A percentile compares a stretch with the other conserved stretches of the same genome.
Conservation (phyloP, 139 green algal species). For the Chlamydomonas sp. region DNA sequence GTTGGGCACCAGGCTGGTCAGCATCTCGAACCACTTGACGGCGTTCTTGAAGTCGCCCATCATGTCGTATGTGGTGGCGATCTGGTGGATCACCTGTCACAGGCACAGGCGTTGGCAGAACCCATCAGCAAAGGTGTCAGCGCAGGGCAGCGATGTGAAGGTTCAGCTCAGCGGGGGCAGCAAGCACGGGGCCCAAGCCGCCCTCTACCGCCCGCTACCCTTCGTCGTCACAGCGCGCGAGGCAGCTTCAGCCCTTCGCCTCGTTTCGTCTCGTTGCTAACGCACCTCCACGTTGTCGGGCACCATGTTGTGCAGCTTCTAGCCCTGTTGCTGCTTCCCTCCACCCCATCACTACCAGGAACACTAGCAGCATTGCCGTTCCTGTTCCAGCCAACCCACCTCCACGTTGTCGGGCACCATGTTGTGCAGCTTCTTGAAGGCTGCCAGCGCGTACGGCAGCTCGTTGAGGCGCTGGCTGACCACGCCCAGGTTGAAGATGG, state of each 20-base stretch:
- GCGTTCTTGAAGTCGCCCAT: conserved; percentile 63
- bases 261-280: too few species aligned
- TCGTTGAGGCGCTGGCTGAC: conserved; percentile 64
- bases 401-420: conserved; percentile 80
- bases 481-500: conserved; percentile 80
- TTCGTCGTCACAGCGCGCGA: too few species aligned
- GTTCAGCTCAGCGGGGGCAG: too few species aligned
- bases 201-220: too few species aligned
- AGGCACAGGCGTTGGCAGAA: background rate
- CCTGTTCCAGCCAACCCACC: conserved; percentile 19
- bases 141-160: too few species aligned
- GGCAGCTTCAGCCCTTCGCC: too few species aligned
- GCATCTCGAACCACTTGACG: conserved; percentile 85
- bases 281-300: conserved; percentile 77
- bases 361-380: too few species aligned
- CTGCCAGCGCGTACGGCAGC: conserved; percentile 57
- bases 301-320: conserved; percentile 77
- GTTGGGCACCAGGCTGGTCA: conserved; percentile 74
- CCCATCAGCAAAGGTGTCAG: too few species aligned
- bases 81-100: conserved; percentile 56
- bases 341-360: too few species aligned
- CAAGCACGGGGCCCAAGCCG: too few species aligned
- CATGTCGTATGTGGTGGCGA: conserved; percentile 73
- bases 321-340: too few species aligned
- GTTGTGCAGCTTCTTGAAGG: conserved; percentile 68